These are phyloP conservation scores for Scheffersomyces spartinae DNA, from an alignment of 805 yeast species.

Conservation along the genomic window DNA sequence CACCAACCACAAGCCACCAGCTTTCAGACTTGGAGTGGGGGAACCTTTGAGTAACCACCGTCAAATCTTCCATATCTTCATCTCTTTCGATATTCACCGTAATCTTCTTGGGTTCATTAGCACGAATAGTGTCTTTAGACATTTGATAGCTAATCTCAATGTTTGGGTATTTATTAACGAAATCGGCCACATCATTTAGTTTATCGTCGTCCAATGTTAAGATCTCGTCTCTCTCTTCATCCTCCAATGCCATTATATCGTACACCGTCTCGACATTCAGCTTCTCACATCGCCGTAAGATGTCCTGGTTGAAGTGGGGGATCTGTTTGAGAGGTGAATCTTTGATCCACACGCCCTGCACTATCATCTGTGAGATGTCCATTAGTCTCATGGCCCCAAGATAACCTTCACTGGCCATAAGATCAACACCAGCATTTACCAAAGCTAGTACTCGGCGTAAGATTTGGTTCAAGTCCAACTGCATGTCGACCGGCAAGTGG, in stretches of 20 bases:
- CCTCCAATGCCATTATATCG: conserved; percentile 73
- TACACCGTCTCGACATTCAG: conserved; percentile 58
- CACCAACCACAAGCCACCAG: conserved; percentile 90
- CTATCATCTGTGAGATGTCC: conserved; percentile 81
- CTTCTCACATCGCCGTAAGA: conserved; percentile 42
- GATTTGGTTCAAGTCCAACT: conserved; percentile 42
- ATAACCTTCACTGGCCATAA: conserved; percentile 69
- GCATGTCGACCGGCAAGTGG: conserved; percentile 56
- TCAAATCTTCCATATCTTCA: conserved; percentile 62
- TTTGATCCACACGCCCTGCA: conserved; percentile 77
- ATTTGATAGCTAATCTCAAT: conserved; percentile 55
- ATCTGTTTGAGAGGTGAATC: conserved; percentile 73
- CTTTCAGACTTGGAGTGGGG: conserved; percentile 53
- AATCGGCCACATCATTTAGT: conserved; percentile 63
- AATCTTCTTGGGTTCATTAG: conserved; percentile 38
- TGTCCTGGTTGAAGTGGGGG: conserved; percentile 47
- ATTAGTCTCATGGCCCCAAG: conserved; percentile 70
- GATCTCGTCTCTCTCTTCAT: conserved; percentile 56
- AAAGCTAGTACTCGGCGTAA: conserved; percentile 39
- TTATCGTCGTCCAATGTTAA: conserved; percentile 41
- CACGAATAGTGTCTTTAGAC: conserved; percentile 29
- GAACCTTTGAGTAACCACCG: conserved; percentile 46
- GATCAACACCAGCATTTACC: conserved; percentile 60
- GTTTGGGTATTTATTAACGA: conserved; percentile 85
- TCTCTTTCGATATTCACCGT: conserved; percentile 49